phyloP scores from a whole-genome alignment of 306 rosid species.

The Alnus glutinosa region DNA sequence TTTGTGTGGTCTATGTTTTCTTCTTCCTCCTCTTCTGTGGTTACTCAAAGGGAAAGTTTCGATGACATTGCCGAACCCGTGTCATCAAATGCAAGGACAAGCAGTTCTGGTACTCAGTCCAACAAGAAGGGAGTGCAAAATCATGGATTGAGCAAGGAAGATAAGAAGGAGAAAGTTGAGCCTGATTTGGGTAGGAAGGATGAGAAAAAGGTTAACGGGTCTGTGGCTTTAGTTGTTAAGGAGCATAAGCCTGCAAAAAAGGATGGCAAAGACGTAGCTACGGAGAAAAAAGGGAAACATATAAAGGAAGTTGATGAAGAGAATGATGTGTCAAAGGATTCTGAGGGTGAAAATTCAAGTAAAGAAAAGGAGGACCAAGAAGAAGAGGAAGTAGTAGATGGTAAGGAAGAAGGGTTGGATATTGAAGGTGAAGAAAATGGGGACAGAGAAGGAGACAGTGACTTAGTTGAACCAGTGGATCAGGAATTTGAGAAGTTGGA shows the following conservation, averaged over 20 bases:
- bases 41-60: conserved; percentile 75
- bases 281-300: conserved; percentile 39
- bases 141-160: conserved; percentile 19
- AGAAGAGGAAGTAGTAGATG: conserved; percentile 46
- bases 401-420: conserved; percentile 42
- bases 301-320: conserved; percentile 34
- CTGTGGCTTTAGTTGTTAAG: conserved; percentile 31
- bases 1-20: conserved; percentile 81
- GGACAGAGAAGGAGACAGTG: conserved; percentile 39
- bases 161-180: conserved; percentile 28
- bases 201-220: conserved; percentile 39
- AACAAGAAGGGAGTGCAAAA: conserved; percentile 27
- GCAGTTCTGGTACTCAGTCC: conserved; percentile 28
- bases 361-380: conserved; percentile 46
- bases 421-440: conserved; percentile 40
- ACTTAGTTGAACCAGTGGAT: conserved; percentile 49
- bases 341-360: conserved; percentile 38
- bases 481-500: conserved; percentile 51
- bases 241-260: conserved; percentile 41
- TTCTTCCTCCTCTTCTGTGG: conserved; percentile 61
- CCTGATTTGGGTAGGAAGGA: conserved; percentile 31
- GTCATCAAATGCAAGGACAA: conserved; percentile 29
- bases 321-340: conserved; percentile 30
- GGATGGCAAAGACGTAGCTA: conserved; percentile 35
- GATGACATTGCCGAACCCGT: conserved; percentile 76